Base-by-base conservation (phyloP, 2,329 filamentous ascomycete species). In the Phialophora tarda region DNA sequence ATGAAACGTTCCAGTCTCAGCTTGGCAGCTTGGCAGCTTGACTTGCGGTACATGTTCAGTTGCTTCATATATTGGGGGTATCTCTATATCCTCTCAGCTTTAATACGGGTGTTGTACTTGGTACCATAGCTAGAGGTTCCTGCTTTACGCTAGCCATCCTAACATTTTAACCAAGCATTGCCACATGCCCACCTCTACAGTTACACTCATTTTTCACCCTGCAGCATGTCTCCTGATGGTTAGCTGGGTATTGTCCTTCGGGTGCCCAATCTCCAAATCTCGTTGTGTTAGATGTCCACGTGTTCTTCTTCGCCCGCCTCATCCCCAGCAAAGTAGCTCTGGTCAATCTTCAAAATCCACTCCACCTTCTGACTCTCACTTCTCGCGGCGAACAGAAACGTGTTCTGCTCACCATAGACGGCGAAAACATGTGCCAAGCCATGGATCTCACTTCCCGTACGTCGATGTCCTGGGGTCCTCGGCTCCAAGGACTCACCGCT, bases 301-400 rank as follows among this genome's bases (percentile, higher is more conserved):
- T 57, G 48, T 17, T 65, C 65, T 41, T 63, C 24, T 59, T 66
- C n/a, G 57, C 63, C 32, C 66, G 63, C 67, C 5, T 62, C 63
- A n/a, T 70, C 71, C 10, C 17, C 57, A 38, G 53, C 65, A 63
- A 88, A 87, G 77, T 85, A 89, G 71, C 89, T 91, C 82, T 97
- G 91, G 78, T 99, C 95, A 73, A 99, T 92, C 74, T 91, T 90
- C 78, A 96, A 86, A 73, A 99, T 97, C 95, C 95, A 99, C 77
- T 98, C 95, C 73, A 93, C 89, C 83, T 97, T 97, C 78, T 97
- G 93, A 57, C 89, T 86, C 81, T 97, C 94, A 73, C 88, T 94
- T 65, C 93, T 85, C 26, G 93, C 91, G 14, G 93, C 92, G 78
- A 99, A 98, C 48, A 99, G 83, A 86, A 93, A 99, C 34, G 93